Conservation (phyloP, 2,329 filamentous ascomycete species). For the Calonectria pseudoturangicola region DNA sequence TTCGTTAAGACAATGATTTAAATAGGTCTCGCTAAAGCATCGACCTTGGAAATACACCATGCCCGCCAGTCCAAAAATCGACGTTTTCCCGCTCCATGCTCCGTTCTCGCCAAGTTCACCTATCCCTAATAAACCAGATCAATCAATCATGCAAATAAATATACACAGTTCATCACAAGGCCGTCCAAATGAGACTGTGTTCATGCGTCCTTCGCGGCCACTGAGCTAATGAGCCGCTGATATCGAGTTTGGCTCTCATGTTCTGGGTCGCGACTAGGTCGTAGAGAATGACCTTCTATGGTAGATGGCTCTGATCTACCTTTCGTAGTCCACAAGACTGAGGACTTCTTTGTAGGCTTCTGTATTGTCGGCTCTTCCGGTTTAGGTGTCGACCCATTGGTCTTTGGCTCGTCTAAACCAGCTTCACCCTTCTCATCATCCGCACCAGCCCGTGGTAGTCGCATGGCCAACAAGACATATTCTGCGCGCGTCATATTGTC, state of each 20-base stretch:
- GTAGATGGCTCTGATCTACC: slow-evolving; percentile 48
- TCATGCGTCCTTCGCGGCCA: slow-evolving; percentile 59
- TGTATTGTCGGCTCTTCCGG: slow-evolving; percentile 53
- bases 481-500: slow-evolving; percentile 80
- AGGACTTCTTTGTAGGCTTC: slow-evolving; percentile 51
- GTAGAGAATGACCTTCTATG: slow-evolving; percentile 45
- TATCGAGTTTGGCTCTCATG: slow-evolving; percentile 60
- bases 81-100: slow-evolving; percentile 48
- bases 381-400: slow-evolving; percentile 57
- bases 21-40: slow-evolving; percentile 23
- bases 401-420: slow-evolving; percentile 56
- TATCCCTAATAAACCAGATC: slow-evolving; percentile 39
- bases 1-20: slow-evolving; percentile 14
- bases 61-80: slow-evolving; percentile 43
- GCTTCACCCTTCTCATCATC: slow-evolving; percentile 57
- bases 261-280: slow-evolving; percentile 58
- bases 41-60: slow-evolving; percentile 39
- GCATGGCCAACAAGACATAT: slow-evolving; percentile 80
- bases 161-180: slow-evolving; percentile 33
- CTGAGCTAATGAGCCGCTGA: slow-evolving; percentile 61
- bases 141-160: slow-evolving; percentile 44
- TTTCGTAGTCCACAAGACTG: slow-evolving; percentile 62
- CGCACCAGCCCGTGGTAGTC: slow-evolving; percentile 69
- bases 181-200: slow-evolving; percentile 34
- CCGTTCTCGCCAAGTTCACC: slow-evolving; percentile 47